These are phyloP conservation scores for Suillus placidus DNA, from an alignment of 768 basidiomycete species.

Conservation along the genomic window DNA sequence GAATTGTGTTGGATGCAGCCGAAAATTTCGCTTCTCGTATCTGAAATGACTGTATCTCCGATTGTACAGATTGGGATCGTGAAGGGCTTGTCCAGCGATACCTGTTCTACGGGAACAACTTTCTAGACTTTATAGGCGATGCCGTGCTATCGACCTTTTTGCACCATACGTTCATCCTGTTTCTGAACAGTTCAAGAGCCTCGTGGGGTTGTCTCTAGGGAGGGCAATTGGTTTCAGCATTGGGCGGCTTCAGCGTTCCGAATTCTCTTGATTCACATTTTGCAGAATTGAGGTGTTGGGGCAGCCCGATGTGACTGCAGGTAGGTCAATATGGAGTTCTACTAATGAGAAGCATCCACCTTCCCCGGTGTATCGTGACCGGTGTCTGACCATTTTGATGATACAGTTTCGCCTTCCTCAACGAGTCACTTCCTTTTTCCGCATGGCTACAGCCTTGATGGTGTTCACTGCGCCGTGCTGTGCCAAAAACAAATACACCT, in stretches of 20 bases:
- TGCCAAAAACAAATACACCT: neutral
- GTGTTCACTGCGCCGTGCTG: neutral
- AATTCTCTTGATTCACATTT: neutral
- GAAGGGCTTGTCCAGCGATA: neutral
- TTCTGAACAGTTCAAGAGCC: neutral
- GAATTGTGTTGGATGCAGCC: neutral
- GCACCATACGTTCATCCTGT: neutral
- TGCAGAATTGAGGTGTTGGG: neutral
- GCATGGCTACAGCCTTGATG: neutral
- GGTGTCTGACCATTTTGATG: neutral
- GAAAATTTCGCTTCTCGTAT: neutral
- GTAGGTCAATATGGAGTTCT: neutral
- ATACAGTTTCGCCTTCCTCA: neutral
- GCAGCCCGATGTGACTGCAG: neutral
- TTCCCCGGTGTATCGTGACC: neutral
- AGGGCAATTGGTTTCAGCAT: neutral
- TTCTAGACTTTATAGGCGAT: neutral
- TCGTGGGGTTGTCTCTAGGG: neutral
- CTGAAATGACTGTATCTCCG: neutral
- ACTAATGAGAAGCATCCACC: neutral
- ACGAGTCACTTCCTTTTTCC: neutral
- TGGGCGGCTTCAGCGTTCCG: neutral
- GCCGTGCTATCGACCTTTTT: neutral
- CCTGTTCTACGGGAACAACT: neutral
- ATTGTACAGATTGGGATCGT: neutral